Base-by-base conservation (phyloP, 306 rosid genomes). In the Inga laurina region DNA sequence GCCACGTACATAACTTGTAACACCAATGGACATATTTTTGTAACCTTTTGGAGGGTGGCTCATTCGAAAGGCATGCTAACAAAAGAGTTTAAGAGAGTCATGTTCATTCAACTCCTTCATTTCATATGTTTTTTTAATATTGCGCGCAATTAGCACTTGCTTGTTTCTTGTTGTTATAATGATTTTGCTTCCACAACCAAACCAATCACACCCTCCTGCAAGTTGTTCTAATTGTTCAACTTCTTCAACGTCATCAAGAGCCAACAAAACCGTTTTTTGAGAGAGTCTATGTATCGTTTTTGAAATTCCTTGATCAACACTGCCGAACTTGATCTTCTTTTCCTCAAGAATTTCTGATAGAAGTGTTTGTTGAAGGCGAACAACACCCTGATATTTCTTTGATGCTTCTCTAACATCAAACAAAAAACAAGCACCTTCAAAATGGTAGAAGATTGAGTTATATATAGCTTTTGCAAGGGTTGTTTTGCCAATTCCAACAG, bases 81-180 rank as follows among this genome's bases (percentile, higher is more conserved):
- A 75, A 75, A 75, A 75, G 12, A 54, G 35, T 54, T 75, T 7
- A 12, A 76, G 54, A 22, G 80, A 27, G 1, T 76, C 43, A 3
- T 7, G 22, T 5, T 41, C 3, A 41, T 61, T 41, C 27, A 76
- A 39, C 70, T 6, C 8, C 43, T 39, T 14, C 80, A 76, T 59
- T 24, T 71, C 56, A 71, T 44, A n/a, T 21, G 3, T 41, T 5
- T 71, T 44, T 22, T 71, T 8, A 21, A 73, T 6, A 13, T 10
- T 1, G 18, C 16, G 22, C 2, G 21, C 77, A 5, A 5, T 6
- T 14, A 48, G 22, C 13, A 73, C 4, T n/a, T 27, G 61, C 15
- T 46, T 73, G 4, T 73, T 54, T n/a, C 77, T 73, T 13, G 77
- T 46, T 48, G 77, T 73, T 73, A 73, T 48, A 7, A 73, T 73